These are phyloP conservation scores for Nymphaea colorata DNA, from an alignment of 164 flowering plant species.

Conservation along the genomic window DNA sequence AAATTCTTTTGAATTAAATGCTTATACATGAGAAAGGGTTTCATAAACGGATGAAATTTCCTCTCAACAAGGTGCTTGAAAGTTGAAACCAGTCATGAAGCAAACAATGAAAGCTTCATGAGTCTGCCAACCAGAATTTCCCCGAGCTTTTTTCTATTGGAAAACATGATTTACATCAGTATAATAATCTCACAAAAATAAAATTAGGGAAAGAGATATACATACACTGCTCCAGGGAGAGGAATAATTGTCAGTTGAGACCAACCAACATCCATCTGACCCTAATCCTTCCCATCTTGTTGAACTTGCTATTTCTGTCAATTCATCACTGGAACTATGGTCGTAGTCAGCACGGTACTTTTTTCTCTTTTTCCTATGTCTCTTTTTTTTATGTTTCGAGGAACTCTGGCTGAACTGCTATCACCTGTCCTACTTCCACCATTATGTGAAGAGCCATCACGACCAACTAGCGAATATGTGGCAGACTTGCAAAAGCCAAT, in stretches of 20 bases:
- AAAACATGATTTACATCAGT: too few relatives aligned
- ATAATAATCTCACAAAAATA: too few relatives aligned
- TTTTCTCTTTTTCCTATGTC: conserved; percentile 44
- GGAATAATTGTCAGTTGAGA: conserved; percentile 67
- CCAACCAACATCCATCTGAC: conserved; percentile 58
- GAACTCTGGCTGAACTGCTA: conserved; percentile 14
- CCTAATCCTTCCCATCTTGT: conserved; percentile 18
- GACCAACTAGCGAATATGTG: conserved; percentile 26
- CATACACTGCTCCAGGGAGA: conserved; percentile 71
- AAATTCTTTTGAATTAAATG: too few relatives aligned
- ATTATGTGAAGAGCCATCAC: conserved; percentile 23
- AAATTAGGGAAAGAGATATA: background rate
- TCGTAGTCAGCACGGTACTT: conserved; percentile 17
- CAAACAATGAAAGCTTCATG: too few relatives aligned
- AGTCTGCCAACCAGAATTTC: too few relatives aligned
- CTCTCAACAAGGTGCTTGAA: too few relatives aligned
- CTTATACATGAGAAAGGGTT: too few relatives aligned
- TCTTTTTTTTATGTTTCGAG: conserved; percentile 37
- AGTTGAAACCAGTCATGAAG: too few relatives aligned
- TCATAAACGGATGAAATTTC: too few relatives aligned
- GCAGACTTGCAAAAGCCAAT: conserved; percentile 48
- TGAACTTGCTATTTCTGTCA: conserved; percentile 25
- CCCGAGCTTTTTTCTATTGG: too few relatives aligned
- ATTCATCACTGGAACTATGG: conserved; percentile 18
- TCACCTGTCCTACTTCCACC: conserved; percentile 25